Base-by-base conservation (phyloP, 768 basidiomycete genomes). In the Dacryopinax spathularia region DNA sequence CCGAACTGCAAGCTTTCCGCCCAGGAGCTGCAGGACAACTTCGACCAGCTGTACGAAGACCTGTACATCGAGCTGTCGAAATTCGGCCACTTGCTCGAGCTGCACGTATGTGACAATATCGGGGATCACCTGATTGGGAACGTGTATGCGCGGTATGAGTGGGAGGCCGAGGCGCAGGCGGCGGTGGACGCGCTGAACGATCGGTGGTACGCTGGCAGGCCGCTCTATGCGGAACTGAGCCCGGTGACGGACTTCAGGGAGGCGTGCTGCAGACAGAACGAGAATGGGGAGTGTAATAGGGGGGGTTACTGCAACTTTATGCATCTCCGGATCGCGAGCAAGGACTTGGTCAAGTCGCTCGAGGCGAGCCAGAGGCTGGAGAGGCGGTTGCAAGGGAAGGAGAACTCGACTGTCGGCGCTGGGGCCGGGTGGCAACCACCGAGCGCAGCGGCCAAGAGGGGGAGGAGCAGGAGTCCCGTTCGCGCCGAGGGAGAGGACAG, bases 231-330 rank as follows among this genome's bases (percentile, higher is more conserved):
- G n/a, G 96, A 99, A 71, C 81, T 99, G 27, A 94, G 91, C 1
- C 96, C 96, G 13, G 96, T 99, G 18, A 98, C 94, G 31, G 96
- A 99, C 76, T 99, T 99, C 74, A 86, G 94, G 60, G 96, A 99
- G 76, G 94, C 94, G 0, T 99, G 96, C 73, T 99, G 96, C 74
- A 84, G 96, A 56, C 96, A 99, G 75, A 98, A 99, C 70, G 96
- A 99, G 74, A 89, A 97, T 69, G 96, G 96, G 7, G 91, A 95
- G 75, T 99, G 96, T 75, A 95, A 95, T 70, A 86, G 96, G 41
- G 96, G 95, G 33, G 93, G 93, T 1, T 97, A 96, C 77, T 98
- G 95, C 76, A 98, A 99, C 75, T 99, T 99, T 72, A 96, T 97
- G 91, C 94, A 97, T 77, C 79, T 97, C 34, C 85, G 91, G 15